Evolutionary conservation across 2,329 filamentous ascomycete genomes (phyloP), one percentile per base, ranked within the genome.

Genomic region (Fusarium succisae): DNA sequence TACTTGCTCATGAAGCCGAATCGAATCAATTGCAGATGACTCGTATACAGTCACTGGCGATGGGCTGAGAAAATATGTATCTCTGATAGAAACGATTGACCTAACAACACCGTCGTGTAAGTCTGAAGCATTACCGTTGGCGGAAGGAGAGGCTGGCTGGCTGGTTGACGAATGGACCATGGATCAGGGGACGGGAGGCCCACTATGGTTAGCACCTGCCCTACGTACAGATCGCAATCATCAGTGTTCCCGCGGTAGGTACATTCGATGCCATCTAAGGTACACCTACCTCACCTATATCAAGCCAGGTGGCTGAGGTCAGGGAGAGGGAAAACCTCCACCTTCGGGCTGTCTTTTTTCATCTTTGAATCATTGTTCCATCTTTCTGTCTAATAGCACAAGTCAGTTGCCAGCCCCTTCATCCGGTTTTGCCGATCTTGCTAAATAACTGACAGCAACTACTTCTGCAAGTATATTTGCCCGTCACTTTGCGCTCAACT

Each of bases 401-500:
- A 38, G 32, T 45, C 41, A 58, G 37, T 55, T 22, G 20, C 18
- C 18, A 32, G 18, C 35, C 15, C 35, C 17, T 26, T 37, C 24
- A 26, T 48, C 32, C 53, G 47, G 26, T 55, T 35, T 45, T 58
- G 39, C 37, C 48, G 50, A 39, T 28, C 18, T 20, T 45, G 43
- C 35, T 43, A 28, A 43, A 56, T 15, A 53, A 53, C 20, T 53
- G 17, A 45, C 43, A 70, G 22, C 37, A 58, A 47, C 45, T 47
- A 54, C 30, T 38, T 53, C 68, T 59, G 51, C 68, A 74, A 38
- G 37, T 50, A 44, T 57, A 60, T 32, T 47, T 75, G 57, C 50
- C 68, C 56, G 72, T 73, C 64, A 63, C 64, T 73, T 66, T 74
- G 60, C 64, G 64, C 72, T 63, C 71, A 64, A 47, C 63, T 59